Evolutionary conservation across 352 stramenopile species (phyloP), one percentile per base, ranked within the genome.

Genomic region (Phytophthora kernoviae): DNA sequence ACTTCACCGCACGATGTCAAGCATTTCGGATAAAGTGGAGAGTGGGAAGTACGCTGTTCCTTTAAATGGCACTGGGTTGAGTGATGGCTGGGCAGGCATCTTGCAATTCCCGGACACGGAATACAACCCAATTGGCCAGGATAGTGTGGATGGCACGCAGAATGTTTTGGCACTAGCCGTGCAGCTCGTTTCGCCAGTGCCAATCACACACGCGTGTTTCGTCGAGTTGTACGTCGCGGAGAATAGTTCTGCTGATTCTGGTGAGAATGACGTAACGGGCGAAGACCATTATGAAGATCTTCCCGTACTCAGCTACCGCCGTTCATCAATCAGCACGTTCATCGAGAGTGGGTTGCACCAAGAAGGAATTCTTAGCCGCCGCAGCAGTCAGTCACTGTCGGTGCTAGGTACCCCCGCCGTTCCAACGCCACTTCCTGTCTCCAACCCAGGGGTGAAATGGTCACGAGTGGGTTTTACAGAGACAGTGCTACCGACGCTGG

Each of bases 151-250:
- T 44, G 74, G 79, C 0, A 74, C 63, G 14, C 81, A 93, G 33
- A 90, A 91, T 42, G 70, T 93, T n/a, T 60, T 94, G n/a, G 84
- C 85, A 20, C 58, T 94, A 12, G 87, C 83, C 14, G 48, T 90
- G 4, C 85, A 93, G 59, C 70, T 94, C 20, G 55, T 82, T 2
- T 90, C 79, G 1, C 76, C 81, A 2, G 70, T 87, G 36, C 60
- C 80, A 37, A 73, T 91, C 14, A 71, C 77, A 14, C 75, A 94
- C 20, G 78, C 83, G 14, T 94, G 85, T 67, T 94, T 84, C 37
- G 60, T 91, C 34, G 85, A 94, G 65, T 62, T 94, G 8, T 92
- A 88, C 32, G 75, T 92, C 6, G 76, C 79, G 1, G 85, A 92
- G 32, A 73, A 83, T 27, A 72, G 40, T 39, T 32, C 62, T 11